phyloP scores from a whole-genome alignment of 2,329 filamentous ascomycete genomes.

The Pseudogymnoascus destructans region DNA sequence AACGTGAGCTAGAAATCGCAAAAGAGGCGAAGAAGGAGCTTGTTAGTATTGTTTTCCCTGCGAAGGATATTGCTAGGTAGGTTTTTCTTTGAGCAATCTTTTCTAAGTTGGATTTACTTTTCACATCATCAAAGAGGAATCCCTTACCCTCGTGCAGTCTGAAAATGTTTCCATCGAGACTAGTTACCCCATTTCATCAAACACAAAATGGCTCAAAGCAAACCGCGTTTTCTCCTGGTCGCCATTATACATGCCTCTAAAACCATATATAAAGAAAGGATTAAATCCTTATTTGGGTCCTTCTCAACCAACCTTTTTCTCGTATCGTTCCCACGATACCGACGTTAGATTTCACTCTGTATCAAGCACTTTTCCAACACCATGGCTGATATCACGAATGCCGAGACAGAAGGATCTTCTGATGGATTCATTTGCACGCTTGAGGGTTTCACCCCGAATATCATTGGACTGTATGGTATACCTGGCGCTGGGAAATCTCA shows the following conservation, averaged over 20 bases:
- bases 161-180: background rate
- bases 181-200: background rate
- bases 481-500: slow-evolving; percentile 41
- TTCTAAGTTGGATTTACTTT: background rate
- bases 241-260: background rate
- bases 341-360: background rate
- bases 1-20: background rate
- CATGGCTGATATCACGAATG: background rate
- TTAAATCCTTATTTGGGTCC: too few species aligned
- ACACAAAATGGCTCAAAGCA: background rate
- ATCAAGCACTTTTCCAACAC: background rate
- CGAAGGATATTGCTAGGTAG: background rate
- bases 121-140: background rate
- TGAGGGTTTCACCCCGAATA: slow-evolving; percentile 23
- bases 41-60: background rate
- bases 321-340: background rate
- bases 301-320: background rate
- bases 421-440: background rate
- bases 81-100: background rate
- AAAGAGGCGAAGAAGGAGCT: background rate
- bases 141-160: background rate
- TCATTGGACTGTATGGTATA: slow-evolving; percentile 43
- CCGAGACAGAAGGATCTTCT: background rate
- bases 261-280: background rate
- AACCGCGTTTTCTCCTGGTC: background rate